Conservation (phyloP, 2,329 filamentous ascomycete species). For the Chlorencoelia australis region DNA sequence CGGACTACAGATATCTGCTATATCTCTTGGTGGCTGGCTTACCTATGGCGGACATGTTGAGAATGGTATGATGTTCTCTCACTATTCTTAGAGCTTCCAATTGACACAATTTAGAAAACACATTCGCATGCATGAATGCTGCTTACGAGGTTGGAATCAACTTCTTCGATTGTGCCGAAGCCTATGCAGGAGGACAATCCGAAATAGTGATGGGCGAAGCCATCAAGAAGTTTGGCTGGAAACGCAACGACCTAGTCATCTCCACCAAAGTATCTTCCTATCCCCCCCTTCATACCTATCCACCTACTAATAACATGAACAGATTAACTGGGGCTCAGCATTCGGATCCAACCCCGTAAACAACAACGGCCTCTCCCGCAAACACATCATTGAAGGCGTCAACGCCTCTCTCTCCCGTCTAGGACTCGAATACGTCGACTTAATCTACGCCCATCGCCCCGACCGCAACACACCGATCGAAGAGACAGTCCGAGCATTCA, state of each 20-base stretch:
- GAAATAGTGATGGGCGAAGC: constrained; percentile 45
- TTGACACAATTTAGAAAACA: constrained; percentile 36
- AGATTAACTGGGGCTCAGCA: constrained; percentile 55
- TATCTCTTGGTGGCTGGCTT: constrained; percentile 62
- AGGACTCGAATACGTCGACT: constrained; percentile 51
- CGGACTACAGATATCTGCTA: constrained; percentile 63
- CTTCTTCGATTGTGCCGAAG: constrained; percentile 48
- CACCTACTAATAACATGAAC: constrained; percentile 3
- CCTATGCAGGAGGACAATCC: constrained; percentile 40
- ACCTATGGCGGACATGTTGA: constrained; percentile 68
- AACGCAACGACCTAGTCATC: constrained; percentile 45
- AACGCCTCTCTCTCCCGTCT: constrained; percentile 45
- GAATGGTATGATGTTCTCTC: constrained; percentile 36
- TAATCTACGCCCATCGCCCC: constrained; percentile 59
- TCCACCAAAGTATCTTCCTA: constrained; percentile 37
- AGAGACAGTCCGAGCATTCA: constrained; percentile 61
- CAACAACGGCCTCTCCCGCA: constrained; percentile 56
- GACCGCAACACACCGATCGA: constrained; percentile 61
- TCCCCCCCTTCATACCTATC: not conserved
- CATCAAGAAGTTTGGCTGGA: constrained; percentile 47
- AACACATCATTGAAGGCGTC: constrained; percentile 60
- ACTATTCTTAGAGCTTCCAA: not conserved
- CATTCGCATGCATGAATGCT: constrained; percentile 50
- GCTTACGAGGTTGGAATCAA: constrained; percentile 49
- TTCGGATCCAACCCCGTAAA: constrained; percentile 54